Evolutionary conservation across 2,329 filamentous ascomycete genomes (phyloP).

Genomic region (Leptographium galeiforme): DNA sequence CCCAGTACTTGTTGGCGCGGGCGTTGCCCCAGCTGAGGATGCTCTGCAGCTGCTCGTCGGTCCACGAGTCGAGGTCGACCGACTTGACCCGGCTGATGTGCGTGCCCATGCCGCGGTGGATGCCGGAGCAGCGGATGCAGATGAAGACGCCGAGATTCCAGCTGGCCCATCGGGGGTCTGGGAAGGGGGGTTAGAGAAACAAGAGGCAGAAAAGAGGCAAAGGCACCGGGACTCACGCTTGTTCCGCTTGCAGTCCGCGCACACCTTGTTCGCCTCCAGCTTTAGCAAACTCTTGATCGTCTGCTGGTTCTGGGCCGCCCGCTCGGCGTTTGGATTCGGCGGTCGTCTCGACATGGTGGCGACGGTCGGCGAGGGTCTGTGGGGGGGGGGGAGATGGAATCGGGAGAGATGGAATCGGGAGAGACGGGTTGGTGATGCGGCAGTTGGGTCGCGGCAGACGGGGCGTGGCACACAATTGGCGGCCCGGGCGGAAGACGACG

Average conservation of each 20-base stretch:
- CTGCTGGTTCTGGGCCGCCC: conserved; percentile 82
- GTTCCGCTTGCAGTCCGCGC: conserved; percentile 97
- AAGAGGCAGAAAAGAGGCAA: conserved; percentile 7
- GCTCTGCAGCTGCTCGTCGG: conserved; percentile 91
- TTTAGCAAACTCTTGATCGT: conserved; percentile 93
- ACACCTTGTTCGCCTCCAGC: conserved; percentile 88
- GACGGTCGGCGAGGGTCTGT: background rate
- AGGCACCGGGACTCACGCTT: no score
- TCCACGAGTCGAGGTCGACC: conserved; percentile 96
- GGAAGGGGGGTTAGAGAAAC: background rate
- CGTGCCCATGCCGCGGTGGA: conserved; percentile 96
- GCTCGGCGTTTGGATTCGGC: conserved; percentile 67
- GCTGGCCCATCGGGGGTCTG: conserved; percentile 95
- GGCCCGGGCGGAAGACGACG: background rate
- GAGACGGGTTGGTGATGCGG: background rate
- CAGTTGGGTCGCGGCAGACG: no score
- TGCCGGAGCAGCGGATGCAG: conserved; percentile 96
- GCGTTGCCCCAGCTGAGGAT: conserved; percentile 92
- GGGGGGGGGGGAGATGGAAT: no score
- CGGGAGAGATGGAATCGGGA: no score
- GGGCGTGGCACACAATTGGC: background rate
- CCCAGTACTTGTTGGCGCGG: conserved; percentile 98
- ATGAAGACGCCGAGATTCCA: conserved; percentile 98
- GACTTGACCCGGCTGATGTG: conserved; percentile 98
- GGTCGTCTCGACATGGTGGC: conserved; percentile 61